Percentiles rank a stretch among this genome's conserved stretches.
Conservation (phyloP, 1,139 yeast genomes). For the Geotrichum siamense region DNA sequence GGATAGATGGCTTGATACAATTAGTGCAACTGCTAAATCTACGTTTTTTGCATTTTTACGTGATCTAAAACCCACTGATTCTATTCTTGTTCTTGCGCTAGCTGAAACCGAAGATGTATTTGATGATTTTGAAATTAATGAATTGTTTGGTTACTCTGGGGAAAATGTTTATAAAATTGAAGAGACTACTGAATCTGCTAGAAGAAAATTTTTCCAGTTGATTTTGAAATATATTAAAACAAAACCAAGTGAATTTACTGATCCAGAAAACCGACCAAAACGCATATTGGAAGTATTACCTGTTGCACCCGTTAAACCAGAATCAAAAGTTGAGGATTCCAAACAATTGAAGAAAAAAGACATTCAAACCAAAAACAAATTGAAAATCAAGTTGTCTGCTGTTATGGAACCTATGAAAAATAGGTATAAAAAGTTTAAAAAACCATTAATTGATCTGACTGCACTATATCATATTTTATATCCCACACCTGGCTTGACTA, state of each 20-base stretch:
- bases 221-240: conserved; percentile 51
- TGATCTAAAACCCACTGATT: conserved; percentile 63
- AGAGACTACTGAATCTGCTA: conserved; percentile 41
- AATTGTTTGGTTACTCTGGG: conserved; percentile 50
- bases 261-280: conserved; percentile 34
- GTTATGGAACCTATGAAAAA: conserved; percentile 83
- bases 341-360: conserved; percentile 62
- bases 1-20: conserved; percentile 66
- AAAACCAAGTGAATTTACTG: conserved; percentile 53
- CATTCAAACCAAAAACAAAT: conserved; percentile 70
- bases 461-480: conserved; percentile 72
- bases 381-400: conserved; percentile 79
- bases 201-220: conserved; percentile 50
- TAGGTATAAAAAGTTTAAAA: conserved; percentile 81
- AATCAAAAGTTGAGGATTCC: conserved; percentile 27
- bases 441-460: conserved; percentile 79
- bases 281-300: conserved; percentile 39
- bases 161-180: conserved; percentile 44
- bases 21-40: conserved; percentile 62
- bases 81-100: conserved; percentile 68
- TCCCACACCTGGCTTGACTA: conserved; percentile 32
- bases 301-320: conserved; percentile 34
- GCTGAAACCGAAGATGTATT: conserved; percentile 38
- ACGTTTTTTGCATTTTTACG: conserved; percentile 66
- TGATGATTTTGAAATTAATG: conserved; percentile 34